Percentiles rank a stretch among this genome's conserved stretches.
phyloP scores from a whole-genome alignment of 495 filamentous ascomycete species.

The Penicillium cosmopolitanum region DNA sequence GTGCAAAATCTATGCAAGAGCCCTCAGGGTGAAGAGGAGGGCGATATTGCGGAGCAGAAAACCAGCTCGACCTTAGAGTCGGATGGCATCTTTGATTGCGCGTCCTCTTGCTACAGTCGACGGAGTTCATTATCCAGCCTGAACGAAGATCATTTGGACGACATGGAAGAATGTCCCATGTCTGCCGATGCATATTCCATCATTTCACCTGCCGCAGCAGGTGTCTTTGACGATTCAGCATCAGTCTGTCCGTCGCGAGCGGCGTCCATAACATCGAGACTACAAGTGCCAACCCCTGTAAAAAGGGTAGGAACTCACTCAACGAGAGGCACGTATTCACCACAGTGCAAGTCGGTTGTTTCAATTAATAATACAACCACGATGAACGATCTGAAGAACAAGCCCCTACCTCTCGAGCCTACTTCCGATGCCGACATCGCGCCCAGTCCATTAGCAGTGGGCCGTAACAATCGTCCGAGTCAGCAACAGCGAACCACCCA shows the following conservation, averaged over 20 bases:
- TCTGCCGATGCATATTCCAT: conserved; percentile 40
- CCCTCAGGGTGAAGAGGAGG: conserved; percentile 3
- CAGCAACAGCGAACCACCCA: not conserved
- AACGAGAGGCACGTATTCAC: not conserved
- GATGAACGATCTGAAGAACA: conserved; percentile 40
- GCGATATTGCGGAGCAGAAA: not conserved
- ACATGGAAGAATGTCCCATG: conserved; percentile 8
- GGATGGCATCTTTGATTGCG: conserved; percentile 27
- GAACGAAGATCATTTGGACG: conserved; percentile 13
- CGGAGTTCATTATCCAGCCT: conserved; percentile 39
- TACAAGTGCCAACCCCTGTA: not conserved
- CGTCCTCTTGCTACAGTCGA: conserved; percentile 44
- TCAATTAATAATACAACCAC: conserved; percentile 21
- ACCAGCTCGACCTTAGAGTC: conserved; percentile 26
- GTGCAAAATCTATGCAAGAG: conserved; percentile 22
- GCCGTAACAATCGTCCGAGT: conserved; percentile 12
- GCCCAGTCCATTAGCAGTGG: conserved; percentile 36
- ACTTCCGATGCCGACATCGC: conserved; percentile 41
- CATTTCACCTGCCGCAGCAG: conserved; percentile 39
- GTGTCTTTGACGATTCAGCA: conserved; percentile 46
- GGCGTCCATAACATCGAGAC: conserved; percentile 1
- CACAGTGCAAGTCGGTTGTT: conserved; percentile 9
- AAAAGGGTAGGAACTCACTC: not conserved
- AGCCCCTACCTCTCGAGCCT: conserved; percentile 54
- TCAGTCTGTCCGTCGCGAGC: conserved; percentile 11